Conservation (phyloP, 164 flowering plant genomes). For the Cinnamomum micranthum region DNA sequence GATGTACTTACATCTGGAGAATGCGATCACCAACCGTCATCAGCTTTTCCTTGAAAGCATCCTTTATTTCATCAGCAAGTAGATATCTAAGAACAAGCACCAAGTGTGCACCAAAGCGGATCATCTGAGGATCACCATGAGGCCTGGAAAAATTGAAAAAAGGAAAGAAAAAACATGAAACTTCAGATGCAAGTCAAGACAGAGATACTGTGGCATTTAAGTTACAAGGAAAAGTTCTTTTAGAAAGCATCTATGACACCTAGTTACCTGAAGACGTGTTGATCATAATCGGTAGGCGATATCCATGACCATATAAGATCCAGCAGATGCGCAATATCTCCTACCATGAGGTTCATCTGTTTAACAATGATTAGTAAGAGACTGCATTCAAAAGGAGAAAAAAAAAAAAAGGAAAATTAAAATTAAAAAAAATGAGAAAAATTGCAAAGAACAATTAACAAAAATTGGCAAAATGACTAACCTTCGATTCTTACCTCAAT, state of each 20-base stretch:
- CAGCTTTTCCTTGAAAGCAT: slow-evolving; percentile 72
- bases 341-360: slow-evolving; percentile 95
- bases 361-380: slow-evolving; percentile 14
- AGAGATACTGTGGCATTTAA: not conserved
- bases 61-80: slow-evolving; percentile 69
- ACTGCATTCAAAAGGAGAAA: not conserved
- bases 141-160: slow-evolving; percentile 47
- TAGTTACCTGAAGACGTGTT: slow-evolving; percentile 56
- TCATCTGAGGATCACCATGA: slow-evolving; percentile 95
- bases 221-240: not conserved
- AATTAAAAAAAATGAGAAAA: not conserved
- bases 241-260: not conserved
- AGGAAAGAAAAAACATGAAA: not conserved
- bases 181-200: not conserved
- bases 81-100: slow-evolving; percentile 89
- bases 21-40: slow-evolving; percentile 84
- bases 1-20: slow-evolving; percentile 70
- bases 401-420: not conserved
- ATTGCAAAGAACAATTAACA: not conserved
- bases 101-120: slow-evolving; percentile 93
- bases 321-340: slow-evolving; percentile 74
- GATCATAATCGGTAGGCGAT: slow-evolving; percentile 77
- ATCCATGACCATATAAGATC: slow-evolving; percentile 95
- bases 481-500: slow-evolving; percentile 55
- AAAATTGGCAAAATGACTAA: not conserved